phyloP scores from a whole-genome alignment of 1,139 yeast genomes.

The Magnusiomyces suaveolens region DNA sequence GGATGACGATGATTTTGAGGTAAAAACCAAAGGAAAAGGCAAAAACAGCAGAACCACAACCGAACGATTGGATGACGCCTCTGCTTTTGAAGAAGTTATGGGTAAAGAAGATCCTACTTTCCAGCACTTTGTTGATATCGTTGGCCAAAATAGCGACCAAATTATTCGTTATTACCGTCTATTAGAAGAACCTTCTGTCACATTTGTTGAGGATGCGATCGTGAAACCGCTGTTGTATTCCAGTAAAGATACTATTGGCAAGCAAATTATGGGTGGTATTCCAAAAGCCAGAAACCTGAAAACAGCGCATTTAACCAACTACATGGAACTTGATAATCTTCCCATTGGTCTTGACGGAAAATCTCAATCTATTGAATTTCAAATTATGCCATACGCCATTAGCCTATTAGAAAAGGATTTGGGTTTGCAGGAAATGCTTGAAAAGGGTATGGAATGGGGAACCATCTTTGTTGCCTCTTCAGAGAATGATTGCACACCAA shows the following conservation, averaged over 20 bases:
- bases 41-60: conserved; percentile 3
- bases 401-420: conserved; percentile 57
- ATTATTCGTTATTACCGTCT: conserved; percentile 63
- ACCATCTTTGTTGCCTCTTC: conserved; percentile 82
- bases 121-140: conserved; percentile 63
- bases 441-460: conserved; percentile 96
- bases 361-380: conserved; percentile 65
- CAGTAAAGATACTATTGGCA: conserved; percentile 48
- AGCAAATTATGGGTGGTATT: conserved; percentile 14
- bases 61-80: neutral
- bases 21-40: neutral
- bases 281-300: neutral
- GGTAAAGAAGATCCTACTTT: conserved; percentile 51
- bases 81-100: conserved; percentile 18
- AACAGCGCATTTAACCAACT: conserved; percentile 4
- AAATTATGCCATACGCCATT: conserved; percentile 88
- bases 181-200: neutral
- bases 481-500: conserved; percentile 54
- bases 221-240: conserved; percentile 55
- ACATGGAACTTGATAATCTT: conserved; percentile 35
- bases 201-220: conserved; percentile 7
- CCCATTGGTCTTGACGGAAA: conserved; percentile 41
- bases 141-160: conserved; percentile 76
- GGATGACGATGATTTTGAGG: conserved; percentile 1
- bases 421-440: conserved; percentile 34